Evolutionary conservation across 2,329 filamentous ascomycete genomes (phyloP).

Genomic region (Xylariaceae sp.): DNA sequence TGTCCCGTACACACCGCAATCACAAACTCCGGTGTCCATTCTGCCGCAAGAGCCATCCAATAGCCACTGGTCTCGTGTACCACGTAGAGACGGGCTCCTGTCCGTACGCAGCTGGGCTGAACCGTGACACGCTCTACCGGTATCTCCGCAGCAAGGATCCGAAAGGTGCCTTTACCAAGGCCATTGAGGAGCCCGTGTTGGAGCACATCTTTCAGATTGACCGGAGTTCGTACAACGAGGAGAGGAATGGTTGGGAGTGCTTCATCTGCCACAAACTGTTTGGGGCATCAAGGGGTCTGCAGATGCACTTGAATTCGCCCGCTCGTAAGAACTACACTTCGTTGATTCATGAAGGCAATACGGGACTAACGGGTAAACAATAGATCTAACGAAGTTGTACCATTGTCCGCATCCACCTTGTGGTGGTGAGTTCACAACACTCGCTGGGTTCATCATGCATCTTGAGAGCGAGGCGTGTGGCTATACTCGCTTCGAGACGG

Average conservation of each 20-base stretch:
- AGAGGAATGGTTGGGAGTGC: conserved; percentile 14
- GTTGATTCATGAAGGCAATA: neutral
- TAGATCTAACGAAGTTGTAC: conserved; percentile 37
- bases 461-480: conserved; percentile 41
- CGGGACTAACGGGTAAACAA: conserved; percentile 1
- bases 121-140: conserved; percentile 43
- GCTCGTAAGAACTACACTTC: conserved; percentile 37
- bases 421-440: conserved; percentile 34
- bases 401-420: conserved; percentile 38
- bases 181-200: conserved; percentile 12
- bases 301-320: conserved; percentile 50
- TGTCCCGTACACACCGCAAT: conserved; percentile 46
- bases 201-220: neutral
- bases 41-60: conserved; percentile 42
- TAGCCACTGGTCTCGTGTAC: conserved; percentile 49
- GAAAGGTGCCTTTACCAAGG: conserved; percentile 44
- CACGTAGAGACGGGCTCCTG: conserved; percentile 55
- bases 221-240: conserved; percentile 10
- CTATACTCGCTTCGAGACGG: conserved; percentile 35
- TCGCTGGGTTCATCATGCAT: conserved; percentile 40
- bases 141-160: conserved; percentile 44
- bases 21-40: conserved; percentile 47
- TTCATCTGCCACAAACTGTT: conserved; percentile 17
- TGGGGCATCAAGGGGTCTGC: conserved; percentile 31
- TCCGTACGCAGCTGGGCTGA: conserved; percentile 33